Base-by-base conservation (phyloP, 768 basidiomycete species). In the Podaxis sp. region DNA sequence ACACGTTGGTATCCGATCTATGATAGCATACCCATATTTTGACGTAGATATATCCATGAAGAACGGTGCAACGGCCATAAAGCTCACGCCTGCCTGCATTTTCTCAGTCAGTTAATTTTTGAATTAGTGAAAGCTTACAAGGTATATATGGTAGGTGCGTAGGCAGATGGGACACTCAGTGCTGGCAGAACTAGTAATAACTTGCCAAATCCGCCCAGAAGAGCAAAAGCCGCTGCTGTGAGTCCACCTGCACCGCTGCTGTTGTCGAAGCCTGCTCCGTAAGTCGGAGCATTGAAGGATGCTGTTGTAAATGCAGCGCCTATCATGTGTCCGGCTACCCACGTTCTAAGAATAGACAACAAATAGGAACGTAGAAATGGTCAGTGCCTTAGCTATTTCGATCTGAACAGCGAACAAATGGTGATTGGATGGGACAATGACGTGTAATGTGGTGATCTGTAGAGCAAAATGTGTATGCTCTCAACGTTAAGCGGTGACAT, bases 101-200 rank as follows among this genome's bases (percentile, higher is more conserved):
- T 54, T 11, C 6, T 5, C 28, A 46, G 10, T 46, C 10, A 46
- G 4, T 20, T 20, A 4, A 46, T 7, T 4, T 11, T n/a, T 4
- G 49, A 41, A 24, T 4, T 24, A 26, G 11, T 38, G 15, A 20
- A 38, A 20, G 12, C 71, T 67, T 53, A 79, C 87, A 87, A 87
- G 4, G 87, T 88, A 71, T 95, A 95, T 70, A 93, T 87, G 3
- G 88, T 90, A 1, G 87, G 86, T 1, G 90, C 89, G 65, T 86
- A 88, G 67, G 91, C 89, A 4, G 84, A 87, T 0, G 87, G 84
- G 13, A 93, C 86, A 63, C 87, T 87, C 30, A 95, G 74, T 17
- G 88, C 85, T 65, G 93, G 79, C 59, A 95, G 70, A 28, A 90
- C 88, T 0, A 87, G 78, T 49, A 92, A 76, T 73, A 90, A 85